Base-by-base conservation (phyloP, 1,284 basidiomycete genomes). In the Malassezia brasiliensis region DNA sequence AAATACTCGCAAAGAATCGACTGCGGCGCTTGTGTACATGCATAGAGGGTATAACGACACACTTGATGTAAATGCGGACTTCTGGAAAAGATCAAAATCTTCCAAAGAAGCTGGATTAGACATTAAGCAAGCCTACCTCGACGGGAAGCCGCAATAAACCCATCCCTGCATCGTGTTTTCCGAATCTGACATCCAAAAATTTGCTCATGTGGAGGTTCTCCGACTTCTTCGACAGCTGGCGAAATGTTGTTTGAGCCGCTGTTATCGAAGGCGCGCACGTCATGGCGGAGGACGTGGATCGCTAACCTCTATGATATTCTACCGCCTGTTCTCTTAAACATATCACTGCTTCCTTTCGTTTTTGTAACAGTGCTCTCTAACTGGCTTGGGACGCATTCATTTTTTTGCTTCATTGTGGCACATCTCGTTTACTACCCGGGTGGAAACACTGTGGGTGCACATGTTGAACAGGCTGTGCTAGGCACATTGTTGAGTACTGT, bases 381-480 rank as follows among this genome's bases (percentile, higher is more conserved):
- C 2, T 57, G 55, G 55, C 10, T 57, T 5, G 46, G 46, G 1
- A 12, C 12, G 6, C 37, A 30, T 12, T 28, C 25, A 0, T 52
- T 52, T 28, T 32, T 57, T 6, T 36, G 50, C 30, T 44, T 48
- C 12, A 32, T 52, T 3, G 7, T 57, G 1, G 20, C 30, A 11
- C 55, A 57, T 7, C n/a, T 35, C 11, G 48, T 34, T 54, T 68
- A 71, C 58, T 72, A 61, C 20, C 68, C 69, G 0, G 56, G 57
- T 0, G 59, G 59, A 2, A 56, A 50, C 22, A 61, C 66, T 3
- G 50, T 67, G 25, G 68, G 67, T 14, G 54, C 61, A 11, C 67
- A 64, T 35, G 19, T 71, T 14, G 66, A 71, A 44, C 41, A 49
- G 1, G 62, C 63, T 9, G 30, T 66, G 34, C 55, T 72, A 22